Evolutionary conservation across 148 eudicot genomes (phyloP).

Genomic region (Polygonum aviculare): DNA sequence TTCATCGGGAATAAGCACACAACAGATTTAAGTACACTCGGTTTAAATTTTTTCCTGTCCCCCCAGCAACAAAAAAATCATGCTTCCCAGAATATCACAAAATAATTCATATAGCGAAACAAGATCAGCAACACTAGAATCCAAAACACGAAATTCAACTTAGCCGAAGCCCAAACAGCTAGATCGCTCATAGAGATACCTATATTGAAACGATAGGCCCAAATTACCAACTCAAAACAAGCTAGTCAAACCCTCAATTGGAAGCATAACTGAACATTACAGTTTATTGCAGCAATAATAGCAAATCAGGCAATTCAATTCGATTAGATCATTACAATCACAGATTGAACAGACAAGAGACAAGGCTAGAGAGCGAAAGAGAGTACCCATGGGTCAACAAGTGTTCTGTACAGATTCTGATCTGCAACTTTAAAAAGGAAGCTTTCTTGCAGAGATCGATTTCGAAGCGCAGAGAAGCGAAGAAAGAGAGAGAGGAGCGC

Average conservation of each 20-base stretch:
- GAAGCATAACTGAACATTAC: slow-evolving; percentile 12
- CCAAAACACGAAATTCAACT: background rate
- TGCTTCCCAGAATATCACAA: background rate
- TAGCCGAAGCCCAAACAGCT: background rate
- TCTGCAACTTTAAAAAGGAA: background rate
- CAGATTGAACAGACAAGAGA: background rate
- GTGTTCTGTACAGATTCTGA: slow-evolving; percentile 14
- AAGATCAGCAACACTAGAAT: background rate
- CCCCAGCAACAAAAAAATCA: background rate
- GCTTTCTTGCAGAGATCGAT: slow-evolving; percentile 9
- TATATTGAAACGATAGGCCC: background rate
- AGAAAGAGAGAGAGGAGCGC: background rate
- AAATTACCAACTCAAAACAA: background rate
- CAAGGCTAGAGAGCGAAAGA: background rate
- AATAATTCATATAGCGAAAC: background rate
- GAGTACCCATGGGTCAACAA: slow-evolving; percentile 25
- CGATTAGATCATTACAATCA: slow-evolving; percentile 15
- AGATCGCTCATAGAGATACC: background rate
- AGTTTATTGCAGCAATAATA: background rate
- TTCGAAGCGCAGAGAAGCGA: background rate
- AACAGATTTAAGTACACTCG: background rate
- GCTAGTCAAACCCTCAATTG: slow-evolving; percentile 14
- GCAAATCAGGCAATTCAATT: slow-evolving; percentile 3
- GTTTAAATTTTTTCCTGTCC: background rate
- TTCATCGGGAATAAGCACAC: background rate